These are phyloP conservation scores for Saccharomycopsis sp. DNA, from an alignment of 805 yeast species.

Conservation along the genomic window DNA sequence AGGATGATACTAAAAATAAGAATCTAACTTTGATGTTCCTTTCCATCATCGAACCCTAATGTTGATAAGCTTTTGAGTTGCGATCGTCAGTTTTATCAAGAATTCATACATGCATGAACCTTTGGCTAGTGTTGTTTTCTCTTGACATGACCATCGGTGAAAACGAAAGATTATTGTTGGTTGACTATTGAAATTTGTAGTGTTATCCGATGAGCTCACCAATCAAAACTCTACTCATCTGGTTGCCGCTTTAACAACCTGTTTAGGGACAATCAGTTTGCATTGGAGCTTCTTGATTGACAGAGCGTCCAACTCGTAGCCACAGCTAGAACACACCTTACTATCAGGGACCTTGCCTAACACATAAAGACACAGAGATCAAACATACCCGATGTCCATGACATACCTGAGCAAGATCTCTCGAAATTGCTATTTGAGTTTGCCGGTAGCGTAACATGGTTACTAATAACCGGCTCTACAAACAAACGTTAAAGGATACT, in stretches of 20 bases:
- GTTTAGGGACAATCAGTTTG: constrained; percentile 47
- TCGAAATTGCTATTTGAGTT: constrained; percentile 84
- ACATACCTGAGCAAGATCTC: constrained; percentile 93
- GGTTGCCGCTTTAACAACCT: constrained; percentile 27
- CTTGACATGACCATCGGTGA: too few species aligned
- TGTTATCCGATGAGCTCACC: too few species aligned
- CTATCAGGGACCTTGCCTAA: constrained; percentile 62
- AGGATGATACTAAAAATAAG: too few species aligned
- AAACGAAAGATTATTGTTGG: too few species aligned
- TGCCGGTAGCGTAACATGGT: constrained; percentile 73
- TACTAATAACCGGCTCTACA: constrained; percentile 76
- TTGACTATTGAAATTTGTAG: too few species aligned
- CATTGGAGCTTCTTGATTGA: constrained; percentile 51
- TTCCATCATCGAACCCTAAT: too few species aligned
- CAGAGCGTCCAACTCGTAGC: constrained; percentile 61
- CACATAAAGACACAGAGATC: constrained; percentile 85
- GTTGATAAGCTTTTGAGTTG: too few species aligned
- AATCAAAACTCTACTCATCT: too few species aligned
- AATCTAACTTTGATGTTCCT: too few species aligned
- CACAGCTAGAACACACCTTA: constrained; percentile 80
- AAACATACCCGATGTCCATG: constrained; percentile 89
- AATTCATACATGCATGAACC: too few species aligned
- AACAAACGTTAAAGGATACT: constrained; percentile 70
- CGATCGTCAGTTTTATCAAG: too few species aligned
- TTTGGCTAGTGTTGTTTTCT: too few species aligned